These are phyloP conservation scores for Buddleja alternifolia DNA, from an alignment of 257 asterid species.

Conservation along the genomic window DNA sequence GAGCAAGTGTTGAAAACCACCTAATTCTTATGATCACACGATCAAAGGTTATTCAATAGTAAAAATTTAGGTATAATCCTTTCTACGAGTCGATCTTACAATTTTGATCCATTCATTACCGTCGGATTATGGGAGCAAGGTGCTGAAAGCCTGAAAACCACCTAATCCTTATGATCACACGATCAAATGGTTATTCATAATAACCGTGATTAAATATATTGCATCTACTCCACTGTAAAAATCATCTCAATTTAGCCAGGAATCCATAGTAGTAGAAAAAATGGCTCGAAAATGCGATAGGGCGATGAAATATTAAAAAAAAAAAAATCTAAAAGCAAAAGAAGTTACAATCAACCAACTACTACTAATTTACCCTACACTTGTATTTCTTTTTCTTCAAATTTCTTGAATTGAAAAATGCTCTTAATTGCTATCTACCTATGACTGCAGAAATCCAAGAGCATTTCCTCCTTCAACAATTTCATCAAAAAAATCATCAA, in stretches of 20 bases:
- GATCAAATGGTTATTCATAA: no score
- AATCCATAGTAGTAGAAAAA: constrained; percentile 27
- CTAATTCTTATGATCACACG: no score
- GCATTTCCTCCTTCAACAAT: constrained; percentile 96
- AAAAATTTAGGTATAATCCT: no score
- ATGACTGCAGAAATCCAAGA: constrained; percentile 88
- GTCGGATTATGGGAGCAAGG: no score
- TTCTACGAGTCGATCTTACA: no score
- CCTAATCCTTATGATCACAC: no score
- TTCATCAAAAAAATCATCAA: constrained; percentile 94
- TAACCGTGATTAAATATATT: no score
- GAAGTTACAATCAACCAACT: constrained; percentile 55
- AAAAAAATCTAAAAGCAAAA: constrained; percentile 24
- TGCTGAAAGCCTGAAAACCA: no score
- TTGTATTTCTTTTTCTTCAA: constrained; percentile 19
- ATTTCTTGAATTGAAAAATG: constrained; percentile 30
- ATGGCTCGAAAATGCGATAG: constrained; percentile 24
- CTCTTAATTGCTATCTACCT: constrained; percentile 45
- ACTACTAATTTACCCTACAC: constrained; percentile 30
- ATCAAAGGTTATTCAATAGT: no score
- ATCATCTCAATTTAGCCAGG: background rate
- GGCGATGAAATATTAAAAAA: background rate
- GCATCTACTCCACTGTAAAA: no score
- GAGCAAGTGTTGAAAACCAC: no score
- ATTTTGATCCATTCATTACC: no score